These are phyloP conservation scores for Monosporozyma yasuniensis DNA, from an alignment of 805 yeast genomes.

Conservation along the genomic window DNA sequence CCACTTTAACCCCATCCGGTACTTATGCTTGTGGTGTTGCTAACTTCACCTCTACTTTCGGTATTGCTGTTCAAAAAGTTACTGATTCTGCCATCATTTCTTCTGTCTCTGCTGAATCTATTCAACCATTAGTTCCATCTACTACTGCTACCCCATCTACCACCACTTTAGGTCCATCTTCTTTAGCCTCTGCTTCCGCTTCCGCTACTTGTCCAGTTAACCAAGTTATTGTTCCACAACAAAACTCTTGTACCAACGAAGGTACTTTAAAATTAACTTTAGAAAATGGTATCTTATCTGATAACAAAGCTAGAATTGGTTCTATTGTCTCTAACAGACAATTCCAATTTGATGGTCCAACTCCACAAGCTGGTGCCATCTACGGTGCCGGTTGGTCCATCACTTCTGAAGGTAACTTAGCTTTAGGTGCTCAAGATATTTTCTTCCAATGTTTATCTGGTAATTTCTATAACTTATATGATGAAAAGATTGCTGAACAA, in stretches of 20 bases:
- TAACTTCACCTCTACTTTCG: constrained; percentile 48
- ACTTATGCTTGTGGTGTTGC: constrained; percentile 44
- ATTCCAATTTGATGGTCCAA: constrained; percentile 68
- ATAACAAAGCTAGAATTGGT: constrained; percentile 51
- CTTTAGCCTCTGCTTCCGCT: constrained; percentile 24
- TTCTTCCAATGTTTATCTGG: constrained; percentile 64
- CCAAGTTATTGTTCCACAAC: constrained; percentile 25
- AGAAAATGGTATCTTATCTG: constrained; percentile 40
- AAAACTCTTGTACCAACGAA: constrained; percentile 32
- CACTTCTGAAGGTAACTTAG: constrained; percentile 44
- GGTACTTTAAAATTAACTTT: constrained; percentile 44
- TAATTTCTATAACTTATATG: constrained; percentile 59
- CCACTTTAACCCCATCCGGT: constrained; percentile 59
- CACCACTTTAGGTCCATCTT: constrained; percentile 18
- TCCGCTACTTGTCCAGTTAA: constrained; percentile 18
- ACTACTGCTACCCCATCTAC: constrained; percentile 27
- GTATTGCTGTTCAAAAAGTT: constrained; percentile 56
- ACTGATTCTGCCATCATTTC: constrained; percentile 15
- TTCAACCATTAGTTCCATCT: constrained; percentile 31
- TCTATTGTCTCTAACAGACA: constrained; percentile 65
- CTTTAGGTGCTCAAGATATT: constrained; percentile 45
- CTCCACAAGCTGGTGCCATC: constrained; percentile 61
- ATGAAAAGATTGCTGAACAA: constrained; percentile 43
- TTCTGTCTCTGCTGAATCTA: constrained; percentile 31
- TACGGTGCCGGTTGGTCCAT: constrained; percentile 54